Percentiles rank a stretch among this genome's conserved stretches.
These are phyloP conservation scores for Talaromyces nanjingensis DNA, from an alignment of 495 filamentous ascomycete genomes.

Conservation along the genomic window DNA sequence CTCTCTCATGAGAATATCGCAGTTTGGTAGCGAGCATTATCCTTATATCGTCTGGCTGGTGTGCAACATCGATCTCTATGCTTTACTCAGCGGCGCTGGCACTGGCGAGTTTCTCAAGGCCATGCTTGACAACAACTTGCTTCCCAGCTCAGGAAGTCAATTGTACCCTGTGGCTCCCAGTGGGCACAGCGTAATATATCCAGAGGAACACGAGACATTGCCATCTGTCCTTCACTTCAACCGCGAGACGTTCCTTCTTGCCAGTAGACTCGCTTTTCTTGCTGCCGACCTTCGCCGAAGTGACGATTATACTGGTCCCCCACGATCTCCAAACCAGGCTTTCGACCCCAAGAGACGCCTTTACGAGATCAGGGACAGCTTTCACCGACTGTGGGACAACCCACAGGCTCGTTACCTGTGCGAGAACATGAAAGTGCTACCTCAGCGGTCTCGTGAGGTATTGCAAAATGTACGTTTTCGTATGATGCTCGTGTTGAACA, in stretches of 20 bases:
- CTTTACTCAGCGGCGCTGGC: conserved; percentile 47
- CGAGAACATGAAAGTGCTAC: conserved; percentile 32
- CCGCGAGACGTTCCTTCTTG: conserved; percentile 33
- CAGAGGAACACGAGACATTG: conserved; percentile 30
- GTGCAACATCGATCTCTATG: conserved; percentile 49
- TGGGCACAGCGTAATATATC: conserved; percentile 25
- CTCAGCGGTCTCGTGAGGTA: conserved; percentile 30
- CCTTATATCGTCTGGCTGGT: conserved; percentile 50
- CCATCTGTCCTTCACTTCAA: conserved; percentile 38
- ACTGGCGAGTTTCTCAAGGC: conserved; percentile 43
- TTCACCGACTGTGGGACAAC: conserved; percentile 36
- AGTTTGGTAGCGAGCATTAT: conserved; percentile 40
- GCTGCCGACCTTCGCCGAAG: conserved; percentile 23
- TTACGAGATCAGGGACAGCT: conserved; percentile 26
- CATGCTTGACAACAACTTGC: conserved; percentile 42
- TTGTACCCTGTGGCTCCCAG: conserved; percentile 23
- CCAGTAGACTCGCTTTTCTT: conserved; percentile 35
- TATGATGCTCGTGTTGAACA: not conserved
- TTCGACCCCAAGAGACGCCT: conserved; percentile 18
- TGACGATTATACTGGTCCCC: conserved; percentile 8
- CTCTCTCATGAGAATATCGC: conserved; percentile 36
- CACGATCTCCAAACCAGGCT: not conserved
- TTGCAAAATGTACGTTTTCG: conserved; percentile 40
- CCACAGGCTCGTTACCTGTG: conserved; percentile 26
- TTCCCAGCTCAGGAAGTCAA: conserved; percentile 32